A percentile compares a stretch with the other conserved stretches of the same genome.
These are phyloP conservation scores for Populus simonii DNA, from an alignment of 345 rosid species.

Conservation along the genomic window DNA sequence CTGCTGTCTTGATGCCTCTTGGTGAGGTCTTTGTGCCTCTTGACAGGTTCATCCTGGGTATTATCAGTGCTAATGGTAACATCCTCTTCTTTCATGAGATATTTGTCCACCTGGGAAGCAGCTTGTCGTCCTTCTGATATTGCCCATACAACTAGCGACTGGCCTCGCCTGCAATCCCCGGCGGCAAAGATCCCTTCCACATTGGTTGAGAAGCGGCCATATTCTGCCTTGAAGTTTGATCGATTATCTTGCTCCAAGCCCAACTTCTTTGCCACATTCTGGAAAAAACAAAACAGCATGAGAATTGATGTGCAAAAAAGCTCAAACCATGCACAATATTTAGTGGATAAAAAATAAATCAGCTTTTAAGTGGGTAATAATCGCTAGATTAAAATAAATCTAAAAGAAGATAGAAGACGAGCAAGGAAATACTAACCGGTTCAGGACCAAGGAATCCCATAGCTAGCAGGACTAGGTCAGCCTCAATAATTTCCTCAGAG, in stretches of 20 bases:
- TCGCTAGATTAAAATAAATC: neutral
- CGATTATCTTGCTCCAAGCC: constrained; percentile 79
- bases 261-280: constrained; percentile 77
- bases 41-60: constrained; percentile 27
- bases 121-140: constrained; percentile 97
- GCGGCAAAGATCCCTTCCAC: constrained; percentile 93
- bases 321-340: neutral
- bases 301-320: neutral
- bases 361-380: no score
- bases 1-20: constrained; percentile 24
- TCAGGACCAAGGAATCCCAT: constrained; percentile 99
- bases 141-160: constrained; percentile 98
- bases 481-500: constrained; percentile 73
- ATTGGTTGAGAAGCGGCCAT: constrained; percentile 79
- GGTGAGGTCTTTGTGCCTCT: constrained; percentile 35
- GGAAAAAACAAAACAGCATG: constrained; percentile 3
- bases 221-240: constrained; percentile 91
- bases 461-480: constrained; percentile 85
- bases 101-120: constrained; percentile 82
- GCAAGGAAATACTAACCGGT: constrained; percentile 44
- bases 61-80: neutral
- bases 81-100: constrained; percentile 40
- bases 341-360: no score
- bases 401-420: neutral
- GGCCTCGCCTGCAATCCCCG: constrained; percentile 96